Percentiles rank a stretch among this genome's conserved stretches.
Evolutionary conservation across 768 basidiomycete genomes (phyloP).

Genomic region (Hemileccinum impolitum): DNA sequence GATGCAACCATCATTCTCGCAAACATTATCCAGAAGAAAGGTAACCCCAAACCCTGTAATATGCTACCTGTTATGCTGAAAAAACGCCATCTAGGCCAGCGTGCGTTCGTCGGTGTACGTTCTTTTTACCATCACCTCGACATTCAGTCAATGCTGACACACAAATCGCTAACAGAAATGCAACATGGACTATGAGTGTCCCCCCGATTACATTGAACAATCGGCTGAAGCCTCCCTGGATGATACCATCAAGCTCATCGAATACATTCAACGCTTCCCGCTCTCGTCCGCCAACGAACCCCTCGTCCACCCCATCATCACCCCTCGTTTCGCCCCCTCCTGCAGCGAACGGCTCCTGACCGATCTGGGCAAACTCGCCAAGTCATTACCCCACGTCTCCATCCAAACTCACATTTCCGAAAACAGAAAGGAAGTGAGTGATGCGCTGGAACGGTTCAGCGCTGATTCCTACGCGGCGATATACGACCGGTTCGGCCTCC

Average conservation of each 20-base stretch:
- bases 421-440: conserved; percentile 68
- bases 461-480: conserved; percentile 69
- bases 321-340: conserved; percentile 94
- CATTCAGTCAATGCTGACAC: too few species aligned
- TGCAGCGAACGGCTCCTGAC: conserved; percentile 65
- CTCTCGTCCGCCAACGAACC: conserved; percentile 37
- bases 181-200: conserved; percentile 57
- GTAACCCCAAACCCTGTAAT: conserved; percentile 25
- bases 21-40: conserved; percentile 61
- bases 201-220: conserved; percentile 66
- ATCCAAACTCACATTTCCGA: conserved; percentile 96
- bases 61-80: too few species aligned
- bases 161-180: conserved; percentile 26
- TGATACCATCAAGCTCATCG: conserved; percentile 62
- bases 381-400: conserved; percentile 54
- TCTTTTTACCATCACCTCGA: too few species aligned
- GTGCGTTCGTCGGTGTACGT: conserved; percentile 78
- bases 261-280: conserved; percentile 60
- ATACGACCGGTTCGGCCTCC: conserved; percentile 76
- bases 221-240: conserved; percentile 55
- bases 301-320: conserved; percentile 86
- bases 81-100: conserved; percentile 51
- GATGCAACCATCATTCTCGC: conserved; percentile 81
- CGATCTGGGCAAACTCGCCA: conserved; percentile 58
- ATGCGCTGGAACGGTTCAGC: conserved; percentile 66